Base-by-base conservation (phyloP, 495 filamentous ascomycete species). In the Daldinia vernicosa region DNA sequence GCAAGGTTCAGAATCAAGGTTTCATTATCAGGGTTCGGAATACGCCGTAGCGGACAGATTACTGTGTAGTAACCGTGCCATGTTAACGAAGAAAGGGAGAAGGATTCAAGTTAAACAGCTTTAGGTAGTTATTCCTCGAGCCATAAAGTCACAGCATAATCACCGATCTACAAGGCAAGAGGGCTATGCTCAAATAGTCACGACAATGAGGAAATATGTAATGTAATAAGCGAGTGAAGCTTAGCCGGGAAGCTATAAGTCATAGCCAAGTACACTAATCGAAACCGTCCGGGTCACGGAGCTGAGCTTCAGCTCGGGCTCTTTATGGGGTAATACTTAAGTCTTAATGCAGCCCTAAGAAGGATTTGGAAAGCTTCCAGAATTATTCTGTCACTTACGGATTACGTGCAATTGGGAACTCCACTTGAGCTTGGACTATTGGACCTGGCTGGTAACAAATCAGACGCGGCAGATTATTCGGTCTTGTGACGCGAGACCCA, bases 221-320 rank as follows among this genome's bases (percentile, higher is more conserved):
- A 2, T 33, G 8, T 33, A 33, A 9, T 33, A 33, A 33, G 8
- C 32, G 9, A 33, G 9, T 33, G 32, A 33, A 33, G 9, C 32
- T 33, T 14, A 35, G 33, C 33, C 12, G 3, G n/a, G 40, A 1
- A n/a, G 40, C n/a, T 47, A 47, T 47, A 22, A 22, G 40, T 22
- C 40, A 19, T 22, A 47, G 40, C 2, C 5, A 17, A 47, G 40
- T n/a, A n/a, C n/a, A n/a, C n/a, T n/a, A 35, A 35, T 12, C 12
- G 4, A 35, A 35, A 35, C 12, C 11, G 12, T 0, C 11, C 33
- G 33, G 11, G 11, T 22, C 26, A 27, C 15, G 14, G 24, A 72
- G 69, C 58, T 63, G 47, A 57, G 45, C 43, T 60, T 60, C 56
- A 67, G 64, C 64, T 60, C 17, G 33, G 19, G 54, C 30, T 32